Evolutionary conservation across 805 yeast genomes (phyloP).

Genomic region (Metschnikowia drakensbergensis): DNA sequence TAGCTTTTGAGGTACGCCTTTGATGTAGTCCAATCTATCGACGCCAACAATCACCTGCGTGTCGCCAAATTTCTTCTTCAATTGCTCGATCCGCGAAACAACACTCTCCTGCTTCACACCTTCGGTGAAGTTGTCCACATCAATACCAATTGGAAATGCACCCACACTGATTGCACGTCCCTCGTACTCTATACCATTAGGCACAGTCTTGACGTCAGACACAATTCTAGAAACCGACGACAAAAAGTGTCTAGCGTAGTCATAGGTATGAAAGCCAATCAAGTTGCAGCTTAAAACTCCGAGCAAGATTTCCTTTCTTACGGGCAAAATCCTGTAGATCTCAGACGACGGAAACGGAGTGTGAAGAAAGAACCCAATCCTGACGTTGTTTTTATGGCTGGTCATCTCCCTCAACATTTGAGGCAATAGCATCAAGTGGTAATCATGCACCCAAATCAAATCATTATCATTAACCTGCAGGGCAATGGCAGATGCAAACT

Average conservation of each 20-base stretch:
- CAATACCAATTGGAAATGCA: slow-evolving; percentile 99
- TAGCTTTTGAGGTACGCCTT: slow-evolving; percentile 96
- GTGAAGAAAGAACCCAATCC: slow-evolving; percentile 90
- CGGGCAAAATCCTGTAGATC: slow-evolving; percentile 93
- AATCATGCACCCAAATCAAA: slow-evolving; percentile 96
- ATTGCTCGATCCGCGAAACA: slow-evolving; percentile 56
- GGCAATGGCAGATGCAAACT: slow-evolving; percentile 74
- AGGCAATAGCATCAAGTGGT: slow-evolving; percentile 93
- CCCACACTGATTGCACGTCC: slow-evolving; percentile 82
- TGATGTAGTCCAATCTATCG: slow-evolving; percentile 92
- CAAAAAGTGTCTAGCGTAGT: slow-evolving; percentile 93
- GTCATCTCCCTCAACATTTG: slow-evolving; percentile 71
- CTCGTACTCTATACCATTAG: slow-evolving; percentile 81
- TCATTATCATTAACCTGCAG: slow-evolving; percentile 74
- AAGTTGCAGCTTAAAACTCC: slow-evolving; percentile 94
- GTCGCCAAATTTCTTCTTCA: slow-evolving; percentile 64
- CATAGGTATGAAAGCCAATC: slow-evolving; percentile 98
- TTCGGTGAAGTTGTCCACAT: slow-evolving; percentile 82
- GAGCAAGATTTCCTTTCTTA: slow-evolving; percentile 81
- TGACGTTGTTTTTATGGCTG: slow-evolving; percentile 49
- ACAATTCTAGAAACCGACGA: slow-evolving; percentile 84
- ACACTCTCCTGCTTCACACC: slow-evolving; percentile 68
- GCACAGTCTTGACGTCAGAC: slow-evolving; percentile 69
- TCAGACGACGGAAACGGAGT: slow-evolving; percentile 98
- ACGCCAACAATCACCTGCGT: slow-evolving; percentile 92